Evolutionary conservation across 2,329 filamentous ascomycete genomes (phyloP).

Genomic region (Fusarium sp.): DNA sequence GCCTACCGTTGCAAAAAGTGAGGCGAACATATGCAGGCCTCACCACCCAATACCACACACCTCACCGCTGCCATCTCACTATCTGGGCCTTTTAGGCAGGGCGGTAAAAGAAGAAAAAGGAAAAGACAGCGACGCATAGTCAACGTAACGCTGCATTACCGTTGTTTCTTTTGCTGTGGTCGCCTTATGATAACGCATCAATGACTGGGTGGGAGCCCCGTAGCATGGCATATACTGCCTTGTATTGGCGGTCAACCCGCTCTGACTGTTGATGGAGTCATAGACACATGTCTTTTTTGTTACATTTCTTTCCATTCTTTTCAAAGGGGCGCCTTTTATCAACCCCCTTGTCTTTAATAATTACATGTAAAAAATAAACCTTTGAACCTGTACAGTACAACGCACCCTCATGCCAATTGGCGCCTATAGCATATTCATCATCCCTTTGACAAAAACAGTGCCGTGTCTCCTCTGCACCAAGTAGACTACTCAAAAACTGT

Average conservation of each 20-base stretch:
- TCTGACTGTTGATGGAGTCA: not conserved
- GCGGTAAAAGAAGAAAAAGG: slow-evolving; percentile 2
- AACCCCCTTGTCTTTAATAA: slow-evolving; percentile 44
- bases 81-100: not conserved
- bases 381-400: slow-evolving; percentile 48
- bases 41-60: slow-evolving; percentile 25
- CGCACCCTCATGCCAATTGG: slow-evolving; percentile 47
- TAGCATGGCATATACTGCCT: not conserved
- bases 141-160: slow-evolving; percentile 15
- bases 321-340: slow-evolving; percentile 30
- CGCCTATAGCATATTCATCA: slow-evolving; percentile 49
- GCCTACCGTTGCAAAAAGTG: slow-evolving; percentile 25
- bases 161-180: not conserved
- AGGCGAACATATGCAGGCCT: slow-evolving; percentile 40
- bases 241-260: not conserved
- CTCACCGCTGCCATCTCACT: slow-evolving; percentile 25
- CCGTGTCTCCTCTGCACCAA: slow-evolving; percentile 23
- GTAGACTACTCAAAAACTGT: slow-evolving; percentile 36
- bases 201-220: slow-evolving; percentile 14
- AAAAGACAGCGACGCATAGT: slow-evolving; percentile 17
- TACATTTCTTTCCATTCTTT: slow-evolving; percentile 41
- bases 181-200: slow-evolving; percentile 5
- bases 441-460: slow-evolving; percentile 44
- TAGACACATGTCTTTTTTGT: slow-evolving; percentile 3
- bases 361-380: slow-evolving; percentile 45